A percentile compares a stretch with the other conserved stretches of the same genome.
Conservation (phyloP, 768 basidiomycete genomes). For the Psilocybe cyanescens region DNA sequence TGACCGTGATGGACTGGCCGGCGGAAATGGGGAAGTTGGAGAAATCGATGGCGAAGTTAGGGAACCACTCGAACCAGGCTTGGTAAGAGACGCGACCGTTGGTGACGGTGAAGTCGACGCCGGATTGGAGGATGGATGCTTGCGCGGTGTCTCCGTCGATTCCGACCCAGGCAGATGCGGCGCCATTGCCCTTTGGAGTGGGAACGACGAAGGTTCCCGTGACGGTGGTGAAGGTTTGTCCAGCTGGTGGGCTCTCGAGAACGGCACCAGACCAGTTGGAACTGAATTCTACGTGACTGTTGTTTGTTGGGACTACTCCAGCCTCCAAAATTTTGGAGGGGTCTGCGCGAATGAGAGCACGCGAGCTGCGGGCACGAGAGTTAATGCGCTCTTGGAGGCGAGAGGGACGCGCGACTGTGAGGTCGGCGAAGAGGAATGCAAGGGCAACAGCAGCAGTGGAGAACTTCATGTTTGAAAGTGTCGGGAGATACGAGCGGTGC, state of each 20-base stretch:
- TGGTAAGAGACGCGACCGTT: slow-evolving; percentile 19
- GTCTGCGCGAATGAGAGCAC: slow-evolving; percentile 15
- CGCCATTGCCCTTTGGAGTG: slow-evolving; percentile 19
- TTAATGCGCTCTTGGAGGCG: slow-evolving; percentile 19
- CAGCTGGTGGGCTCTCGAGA: slow-evolving; percentile 15
- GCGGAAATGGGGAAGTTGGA: slow-evolving; percentile 18
- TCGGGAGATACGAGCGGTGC: neutral
- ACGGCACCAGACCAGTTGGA: slow-evolving; percentile 24
- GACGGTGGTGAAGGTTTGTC: slow-evolving; percentile 22
- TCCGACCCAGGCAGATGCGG: slow-evolving; percentile 25
- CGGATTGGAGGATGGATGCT: slow-evolving; percentile 22
- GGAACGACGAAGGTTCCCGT: slow-evolving; percentile 24
- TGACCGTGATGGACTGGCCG: slow-evolving; percentile 22
- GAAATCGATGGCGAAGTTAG: slow-evolving; percentile 22
- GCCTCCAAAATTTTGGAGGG: slow-evolving; percentile 7
- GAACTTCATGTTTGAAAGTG: slow-evolving; percentile 2
- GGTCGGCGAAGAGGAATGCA: slow-evolving; percentile 15
- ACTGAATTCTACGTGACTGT: slow-evolving; percentile 19
- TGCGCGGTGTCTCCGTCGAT: slow-evolving; percentile 24
- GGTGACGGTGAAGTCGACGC: slow-evolving; percentile 24
- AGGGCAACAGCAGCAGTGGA: neutral
- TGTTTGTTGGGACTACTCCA: slow-evolving; percentile 9
- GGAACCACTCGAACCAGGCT: slow-evolving; percentile 27
- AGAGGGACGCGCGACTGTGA: slow-evolving; percentile 20
- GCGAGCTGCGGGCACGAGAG: slow-evolving; percentile 11